Evolutionary conservation across 1,284 basidiomycete genomes (phyloP).

Genomic region (Dichomitus squalens): DNA sequence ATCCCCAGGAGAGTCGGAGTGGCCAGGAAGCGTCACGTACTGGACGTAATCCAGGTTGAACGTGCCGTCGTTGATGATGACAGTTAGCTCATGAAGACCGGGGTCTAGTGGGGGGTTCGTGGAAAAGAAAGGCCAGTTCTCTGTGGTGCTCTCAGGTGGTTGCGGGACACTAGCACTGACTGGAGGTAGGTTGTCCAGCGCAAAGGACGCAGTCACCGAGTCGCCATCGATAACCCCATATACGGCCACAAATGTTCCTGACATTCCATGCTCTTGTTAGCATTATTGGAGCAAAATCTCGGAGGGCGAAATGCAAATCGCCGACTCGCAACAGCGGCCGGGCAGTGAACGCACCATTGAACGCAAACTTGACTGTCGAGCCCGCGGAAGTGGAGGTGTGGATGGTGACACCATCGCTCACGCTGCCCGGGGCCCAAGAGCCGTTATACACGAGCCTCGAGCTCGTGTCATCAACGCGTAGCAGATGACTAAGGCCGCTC

Average conservation of each 20-base stretch:
- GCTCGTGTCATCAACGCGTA: constrained; percentile 16
- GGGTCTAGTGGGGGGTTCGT: constrained; percentile 4
- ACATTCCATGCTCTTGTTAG: neutral
- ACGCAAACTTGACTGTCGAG: constrained; percentile 15
- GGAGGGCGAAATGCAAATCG: neutral
- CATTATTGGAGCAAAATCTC: neutral
- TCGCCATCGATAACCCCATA: constrained; percentile 12
- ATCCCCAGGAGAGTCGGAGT: constrained; percentile 5
- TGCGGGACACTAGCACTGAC: neutral
- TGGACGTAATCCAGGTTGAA: constrained; percentile 20
- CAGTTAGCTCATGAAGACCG: constrained; percentile 12
- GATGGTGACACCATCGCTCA: constrained; percentile 1
- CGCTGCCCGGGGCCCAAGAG: neutral
- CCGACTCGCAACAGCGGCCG: too few species aligned
- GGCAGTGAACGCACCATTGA: constrained; percentile 14
- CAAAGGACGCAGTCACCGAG: constrained; percentile 9
- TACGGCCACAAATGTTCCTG: constrained; percentile 20
- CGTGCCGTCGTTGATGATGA: constrained; percentile 9
- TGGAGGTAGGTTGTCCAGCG: constrained; percentile 11
- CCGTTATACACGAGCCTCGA: constrained; percentile 14
- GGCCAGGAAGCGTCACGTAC: constrained; percentile 3
- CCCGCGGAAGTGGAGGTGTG: constrained; percentile 12
- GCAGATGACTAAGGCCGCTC: constrained; percentile 1
- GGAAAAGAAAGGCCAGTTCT: constrained; percentile 16
- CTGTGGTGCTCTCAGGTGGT: neutral